Evolutionary conservation across 805 yeast genomes (phyloP).

Genomic region (Yarrowia bubula): DNA sequence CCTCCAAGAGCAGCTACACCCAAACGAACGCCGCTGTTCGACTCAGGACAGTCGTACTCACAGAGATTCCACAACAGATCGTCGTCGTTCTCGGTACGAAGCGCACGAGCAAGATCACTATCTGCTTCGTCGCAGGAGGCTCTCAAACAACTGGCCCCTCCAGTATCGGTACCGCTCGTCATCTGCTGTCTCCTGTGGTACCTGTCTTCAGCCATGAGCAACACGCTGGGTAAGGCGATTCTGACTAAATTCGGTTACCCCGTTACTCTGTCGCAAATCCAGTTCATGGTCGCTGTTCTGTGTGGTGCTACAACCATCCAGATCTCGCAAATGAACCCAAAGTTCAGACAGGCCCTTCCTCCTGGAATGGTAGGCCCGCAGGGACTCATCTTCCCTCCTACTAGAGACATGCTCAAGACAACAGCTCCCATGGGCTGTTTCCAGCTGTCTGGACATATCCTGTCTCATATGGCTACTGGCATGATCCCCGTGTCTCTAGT

Average conservation of each 20-base stretch:
- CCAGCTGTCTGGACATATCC: slow-evolving; percentile 88
- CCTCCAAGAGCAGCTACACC: slow-evolving; percentile 1
- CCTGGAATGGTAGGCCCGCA: slow-evolving; percentile 38
- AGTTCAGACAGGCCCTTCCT: slow-evolving; percentile 40
- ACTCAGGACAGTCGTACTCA: slow-evolving; percentile 17
- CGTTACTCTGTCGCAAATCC: slow-evolving; percentile 83
- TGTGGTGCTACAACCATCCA: slow-evolving; percentile 52
- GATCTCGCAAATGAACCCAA: slow-evolving; percentile 40
- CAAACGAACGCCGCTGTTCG: slow-evolving; percentile 16
- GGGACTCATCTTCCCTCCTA: slow-evolving; percentile 35
- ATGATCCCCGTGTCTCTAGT: slow-evolving; percentile 92
- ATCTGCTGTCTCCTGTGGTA: slow-evolving; percentile 76
- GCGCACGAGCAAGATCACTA: slow-evolving; percentile 31
- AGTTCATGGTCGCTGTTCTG: slow-evolving; percentile 69
- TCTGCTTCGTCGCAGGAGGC: slow-evolving; percentile 39
- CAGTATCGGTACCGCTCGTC: slow-evolving; percentile 47
- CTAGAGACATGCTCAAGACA: slow-evolving; percentile 35
- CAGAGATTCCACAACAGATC: slow-evolving; percentile 21
- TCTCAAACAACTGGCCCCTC: slow-evolving; percentile 43
- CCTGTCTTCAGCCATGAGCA: slow-evolving; percentile 71
- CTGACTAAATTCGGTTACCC: slow-evolving; percentile 71
- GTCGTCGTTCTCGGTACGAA: slow-evolving; percentile 16
- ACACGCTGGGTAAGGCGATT: slow-evolving; percentile 76
- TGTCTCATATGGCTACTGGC: slow-evolving; percentile 89
- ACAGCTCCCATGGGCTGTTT: slow-evolving; percentile 94